These are phyloP conservation scores for Mortierella sp. DNA, from an alignment of 371 early-diverging fungal genomes.

Conservation along the genomic window DNA sequence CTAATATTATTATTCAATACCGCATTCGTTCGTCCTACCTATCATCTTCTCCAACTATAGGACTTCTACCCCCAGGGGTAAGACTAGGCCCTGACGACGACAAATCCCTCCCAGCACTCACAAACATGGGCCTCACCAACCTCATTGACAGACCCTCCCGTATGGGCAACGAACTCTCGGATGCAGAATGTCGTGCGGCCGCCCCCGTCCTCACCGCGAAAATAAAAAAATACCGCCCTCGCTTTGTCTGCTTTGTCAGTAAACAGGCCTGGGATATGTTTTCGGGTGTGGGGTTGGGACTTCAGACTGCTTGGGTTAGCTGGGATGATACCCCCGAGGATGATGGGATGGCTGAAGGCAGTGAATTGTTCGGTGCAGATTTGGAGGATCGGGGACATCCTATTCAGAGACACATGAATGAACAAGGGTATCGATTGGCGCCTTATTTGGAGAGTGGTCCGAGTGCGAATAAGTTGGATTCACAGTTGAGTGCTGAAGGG, in stretches of 20 bases:
- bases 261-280: slow-evolving; percentile 80
- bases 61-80: slow-evolving; percentile 46
- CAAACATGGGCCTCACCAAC: slow-evolving; percentile 79
- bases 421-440: slow-evolving; percentile 39
- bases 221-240: slow-evolving; percentile 70
- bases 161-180: slow-evolving; percentile 69
- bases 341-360: not conserved
- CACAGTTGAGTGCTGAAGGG: slow-evolving; percentile 25
- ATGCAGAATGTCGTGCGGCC: slow-evolving; percentile 70
- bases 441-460: slow-evolving; percentile 47
- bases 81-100: slow-evolving; percentile 64
- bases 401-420: slow-evolving; percentile 33
- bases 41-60: not conserved
- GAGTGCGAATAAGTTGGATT: slow-evolving; percentile 13
- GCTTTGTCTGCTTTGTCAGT: slow-evolving; percentile 82
- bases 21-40: not conserved
- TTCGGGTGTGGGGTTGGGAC: slow-evolving; percentile 48
- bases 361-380: not conserved
- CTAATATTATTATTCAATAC: not conserved
- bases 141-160: slow-evolving; percentile 73
- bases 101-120: slow-evolving; percentile 60
- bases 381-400: slow-evolving; percentile 9
- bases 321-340: slow-evolving; percentile 51
- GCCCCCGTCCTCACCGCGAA: slow-evolving; percentile 76
- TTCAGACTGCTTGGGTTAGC: slow-evolving; percentile 53